A percentile compares a stretch with the other conserved stretches of the same genome.
phyloP scores from a whole-genome alignment of 805 yeast species.

The Grigorovia humatica region DNA sequence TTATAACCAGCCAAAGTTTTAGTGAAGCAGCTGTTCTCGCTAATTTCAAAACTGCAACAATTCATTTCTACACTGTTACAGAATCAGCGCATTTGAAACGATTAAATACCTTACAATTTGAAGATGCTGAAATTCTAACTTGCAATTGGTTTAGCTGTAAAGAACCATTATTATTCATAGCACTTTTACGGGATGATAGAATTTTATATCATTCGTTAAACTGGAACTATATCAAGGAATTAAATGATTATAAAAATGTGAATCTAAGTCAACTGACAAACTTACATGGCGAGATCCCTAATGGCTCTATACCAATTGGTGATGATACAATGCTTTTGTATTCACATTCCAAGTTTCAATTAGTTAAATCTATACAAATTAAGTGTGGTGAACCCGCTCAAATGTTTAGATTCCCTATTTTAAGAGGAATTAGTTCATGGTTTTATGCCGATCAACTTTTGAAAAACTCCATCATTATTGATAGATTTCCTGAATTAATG shows the following conservation, averaged over 20 bases:
- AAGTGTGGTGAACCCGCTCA: constrained; percentile 21
- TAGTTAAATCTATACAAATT: constrained; percentile 22
- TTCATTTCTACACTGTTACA: constrained; percentile 17
- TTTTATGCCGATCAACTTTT: constrained; percentile 15
- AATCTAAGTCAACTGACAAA: constrained; percentile 9
- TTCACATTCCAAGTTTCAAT: constrained; percentile 6
- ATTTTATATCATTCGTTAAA: neutral
- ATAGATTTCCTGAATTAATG: constrained; percentile 1
- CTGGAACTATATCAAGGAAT: neutral
- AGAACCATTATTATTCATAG: neutral
- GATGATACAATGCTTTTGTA: constrained; percentile 11
- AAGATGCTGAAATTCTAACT: neutral
- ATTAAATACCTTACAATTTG: neutral
- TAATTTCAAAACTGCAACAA: constrained; percentile 7
- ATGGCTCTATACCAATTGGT: constrained; percentile 15
- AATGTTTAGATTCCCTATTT: constrained; percentile 2
- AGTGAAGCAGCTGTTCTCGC: constrained; percentile 11
- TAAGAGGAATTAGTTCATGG: constrained; percentile 14
- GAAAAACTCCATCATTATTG: constrained; percentile 1
- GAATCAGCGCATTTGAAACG: neutral
- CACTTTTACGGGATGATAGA: neutral
- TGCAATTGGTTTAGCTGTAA: neutral
- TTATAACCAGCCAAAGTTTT: constrained; percentile 7
- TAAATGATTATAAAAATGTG: neutral
- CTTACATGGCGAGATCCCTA: constrained; percentile 10